Evolutionary conservation across 148 eudicot genomes (phyloP).

Genomic region (Heliamphora exappendiculata): DNA sequence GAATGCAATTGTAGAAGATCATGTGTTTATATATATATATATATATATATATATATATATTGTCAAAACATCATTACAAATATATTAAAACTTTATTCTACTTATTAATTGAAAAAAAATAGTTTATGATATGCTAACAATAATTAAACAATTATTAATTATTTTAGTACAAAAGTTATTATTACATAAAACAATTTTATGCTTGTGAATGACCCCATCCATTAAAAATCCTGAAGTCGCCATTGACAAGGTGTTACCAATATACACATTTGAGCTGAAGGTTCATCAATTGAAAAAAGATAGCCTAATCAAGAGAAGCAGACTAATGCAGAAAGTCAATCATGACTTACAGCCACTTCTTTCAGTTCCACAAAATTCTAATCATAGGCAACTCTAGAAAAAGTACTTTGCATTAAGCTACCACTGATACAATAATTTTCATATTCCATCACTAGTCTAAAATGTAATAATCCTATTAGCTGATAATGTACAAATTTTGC

Average conservation of each 20-base stretch:
- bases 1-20: too few relatives aligned
- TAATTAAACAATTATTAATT: too few relatives aligned
- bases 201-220: too few relatives aligned
- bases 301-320: neutral
- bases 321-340: neutral
- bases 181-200: too few relatives aligned
- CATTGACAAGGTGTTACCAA: constrained; percentile 1
- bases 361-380: neutral
- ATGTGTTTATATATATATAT: too few relatives aligned
- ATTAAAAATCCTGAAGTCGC: too few relatives aligned
- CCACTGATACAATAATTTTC: neutral
- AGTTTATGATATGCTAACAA: too few relatives aligned
- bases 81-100: too few relatives aligned
- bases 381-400: neutral
- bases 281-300: neutral
- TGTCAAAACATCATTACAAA: too few relatives aligned
- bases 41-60: too few relatives aligned
- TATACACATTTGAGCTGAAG: neutral
- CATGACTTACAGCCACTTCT: neutral
- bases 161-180: too few relatives aligned
- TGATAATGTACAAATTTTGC: neutral
- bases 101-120: too few relatives aligned
- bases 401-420: neutral
- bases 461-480: neutral
- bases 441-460: neutral